Evolutionary conservation across 768 basidiomycete species (phyloP).

Genomic region (Piloderma croceum): DNA sequence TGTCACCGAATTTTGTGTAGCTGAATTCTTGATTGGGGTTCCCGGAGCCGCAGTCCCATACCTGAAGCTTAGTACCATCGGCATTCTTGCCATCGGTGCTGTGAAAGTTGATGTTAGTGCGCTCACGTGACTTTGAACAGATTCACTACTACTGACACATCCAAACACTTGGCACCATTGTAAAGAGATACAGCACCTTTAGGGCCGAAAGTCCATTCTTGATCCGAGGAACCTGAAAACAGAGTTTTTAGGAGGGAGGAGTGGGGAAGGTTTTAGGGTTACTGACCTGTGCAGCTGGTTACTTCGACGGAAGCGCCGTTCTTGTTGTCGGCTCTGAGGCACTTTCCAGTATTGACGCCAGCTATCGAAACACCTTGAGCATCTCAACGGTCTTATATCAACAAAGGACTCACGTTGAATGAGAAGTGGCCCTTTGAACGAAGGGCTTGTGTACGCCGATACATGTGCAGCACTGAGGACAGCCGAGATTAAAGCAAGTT

Average conservation of each 20-base stretch:
- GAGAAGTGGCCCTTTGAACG: conserved; percentile 10
- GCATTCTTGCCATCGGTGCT: conserved; percentile 31
- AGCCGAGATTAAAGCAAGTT: conserved; percentile 8
- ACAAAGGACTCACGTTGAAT: neutral
- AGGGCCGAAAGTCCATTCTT: conserved; percentile 47
- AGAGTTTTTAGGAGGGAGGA: no score
- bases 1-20: conserved; percentile 27
- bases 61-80: conserved; percentile 46
- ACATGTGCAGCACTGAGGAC: conserved; percentile 11
- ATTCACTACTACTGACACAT: no score
- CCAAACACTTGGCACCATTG: conserved; percentile 45
- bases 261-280: no score
- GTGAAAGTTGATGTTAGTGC: no score
- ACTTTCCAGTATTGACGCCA: conserved; percentile 33
- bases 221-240: conserved; percentile 30
- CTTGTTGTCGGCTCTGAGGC: conserved; percentile 45
- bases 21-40: conserved; percentile 43
- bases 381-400: neutral
- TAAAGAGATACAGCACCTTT: conserved; percentile 38
- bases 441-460: conserved; percentile 22
- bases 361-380: conserved; percentile 2
- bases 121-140: no score
- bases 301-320: conserved; percentile 46
- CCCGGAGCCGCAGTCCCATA: conserved; percentile 39
- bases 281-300: conserved; percentile 42